Evolutionary conservation across 2,329 filamentous ascomycete genomes (phyloP).

Genomic region (Teratosphaeria nubilosa): DNA sequence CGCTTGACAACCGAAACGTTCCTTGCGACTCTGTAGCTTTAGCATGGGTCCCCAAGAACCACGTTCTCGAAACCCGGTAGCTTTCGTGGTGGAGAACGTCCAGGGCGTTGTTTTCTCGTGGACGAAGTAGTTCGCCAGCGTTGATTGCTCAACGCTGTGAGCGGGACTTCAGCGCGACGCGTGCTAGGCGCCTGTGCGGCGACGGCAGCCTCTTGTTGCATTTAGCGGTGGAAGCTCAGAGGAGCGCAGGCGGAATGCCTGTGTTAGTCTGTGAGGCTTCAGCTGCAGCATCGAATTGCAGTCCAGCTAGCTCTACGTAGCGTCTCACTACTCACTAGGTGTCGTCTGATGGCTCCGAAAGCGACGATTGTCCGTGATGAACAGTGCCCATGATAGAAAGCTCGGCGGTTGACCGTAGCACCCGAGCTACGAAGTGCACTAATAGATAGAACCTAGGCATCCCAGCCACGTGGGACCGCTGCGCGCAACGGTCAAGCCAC

Average conservation of each 20-base stretch:
- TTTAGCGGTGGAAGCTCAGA: neutral
- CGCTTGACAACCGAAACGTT: neutral
- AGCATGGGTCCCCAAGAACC: neutral
- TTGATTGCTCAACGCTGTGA: neutral
- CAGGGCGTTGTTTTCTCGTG: neutral
- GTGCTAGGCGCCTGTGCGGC: neutral
- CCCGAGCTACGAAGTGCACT: too few species aligned
- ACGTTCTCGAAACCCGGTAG: neutral
- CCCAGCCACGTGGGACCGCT: neutral
- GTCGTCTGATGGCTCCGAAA: neutral
- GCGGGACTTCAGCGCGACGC: neutral
- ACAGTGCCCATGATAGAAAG: neutral
- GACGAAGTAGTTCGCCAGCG: neutral
- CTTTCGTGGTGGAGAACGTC: neutral
- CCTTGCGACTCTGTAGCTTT: neutral
- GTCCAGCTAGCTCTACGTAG: neutral
- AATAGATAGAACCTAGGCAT: neutral
- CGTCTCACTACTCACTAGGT: too few species aligned
- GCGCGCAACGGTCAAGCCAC: conserved; percentile 1
- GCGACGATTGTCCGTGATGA: neutral
- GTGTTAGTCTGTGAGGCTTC: neutral
- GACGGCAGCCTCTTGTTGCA: neutral
- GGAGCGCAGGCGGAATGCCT: neutral
- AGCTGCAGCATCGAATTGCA: neutral
- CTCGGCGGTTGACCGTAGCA: neutral